These are phyloP conservation scores for Candida smagusa DNA, from an alignment of 1,139 yeast species.

Conservation along the genomic window DNA sequence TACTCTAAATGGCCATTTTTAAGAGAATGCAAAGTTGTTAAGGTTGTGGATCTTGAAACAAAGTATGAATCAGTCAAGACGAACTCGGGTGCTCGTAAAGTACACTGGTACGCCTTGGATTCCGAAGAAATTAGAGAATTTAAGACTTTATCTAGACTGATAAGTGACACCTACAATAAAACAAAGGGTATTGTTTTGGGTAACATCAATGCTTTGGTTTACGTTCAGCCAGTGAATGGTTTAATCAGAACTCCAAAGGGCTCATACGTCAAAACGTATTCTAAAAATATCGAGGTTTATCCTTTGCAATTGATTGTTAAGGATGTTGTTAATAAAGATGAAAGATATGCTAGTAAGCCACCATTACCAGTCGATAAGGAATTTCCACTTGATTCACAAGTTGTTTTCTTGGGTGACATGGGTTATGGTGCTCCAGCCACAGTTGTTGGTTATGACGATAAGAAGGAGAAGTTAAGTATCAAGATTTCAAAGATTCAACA, in stretches of 20 bases:
- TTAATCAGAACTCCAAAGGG: slow-evolving; percentile 68
- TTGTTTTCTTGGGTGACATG: slow-evolving; percentile 81
- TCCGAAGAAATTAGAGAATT: slow-evolving; percentile 42
- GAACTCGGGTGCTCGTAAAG: slow-evolving; percentile 26
- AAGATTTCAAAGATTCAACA: slow-evolving; percentile 47
- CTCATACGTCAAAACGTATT: slow-evolving; percentile 68
- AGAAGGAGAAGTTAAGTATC: slow-evolving; percentile 52
- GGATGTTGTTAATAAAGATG: slow-evolving; percentile 68
- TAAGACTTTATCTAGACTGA: slow-evolving; percentile 15
- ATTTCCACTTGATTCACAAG: slow-evolving; percentile 70
- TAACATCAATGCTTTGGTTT: slow-evolving; percentile 54
- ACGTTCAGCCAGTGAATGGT: slow-evolving; percentile 77
- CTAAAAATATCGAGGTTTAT: slow-evolving; percentile 50
- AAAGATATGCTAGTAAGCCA: slow-evolving; percentile 66
- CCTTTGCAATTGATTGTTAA: slow-evolving; percentile 83
- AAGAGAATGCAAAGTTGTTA: slow-evolving; percentile 71
- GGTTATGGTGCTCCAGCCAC: slow-evolving; percentile 87
- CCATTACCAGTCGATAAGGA: slow-evolving; percentile 81
- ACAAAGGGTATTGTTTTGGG: slow-evolving; percentile 60
- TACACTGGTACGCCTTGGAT: slow-evolving; percentile 38
- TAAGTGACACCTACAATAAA: slow-evolving; percentile 38
- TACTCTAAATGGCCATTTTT: slow-evolving; percentile 89
- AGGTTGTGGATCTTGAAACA: slow-evolving; percentile 54
- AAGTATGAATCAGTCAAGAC: slow-evolving; percentile 43
- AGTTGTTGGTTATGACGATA: slow-evolving; percentile 59